Conservation (phyloP, 1,284 basidiomycete species). For the Marasmius tenuissimus region DNA sequence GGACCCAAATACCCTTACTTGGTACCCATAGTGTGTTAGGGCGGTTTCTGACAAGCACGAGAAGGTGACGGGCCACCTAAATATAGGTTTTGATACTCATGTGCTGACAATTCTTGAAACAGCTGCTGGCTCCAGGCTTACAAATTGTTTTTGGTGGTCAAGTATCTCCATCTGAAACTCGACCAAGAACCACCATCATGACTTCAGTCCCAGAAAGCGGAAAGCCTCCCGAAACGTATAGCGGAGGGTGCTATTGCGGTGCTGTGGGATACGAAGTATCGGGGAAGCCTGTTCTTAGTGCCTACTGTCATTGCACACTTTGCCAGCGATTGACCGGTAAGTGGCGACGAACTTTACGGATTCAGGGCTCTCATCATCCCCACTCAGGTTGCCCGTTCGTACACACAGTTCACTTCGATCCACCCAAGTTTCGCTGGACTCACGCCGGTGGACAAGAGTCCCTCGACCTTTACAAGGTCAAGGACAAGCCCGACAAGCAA, state of each 20-base stretch:
- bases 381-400: conserved; percentile 56
- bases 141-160: too few species aligned
- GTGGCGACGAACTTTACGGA: conserved; percentile 12
- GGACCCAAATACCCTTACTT: too few species aligned
- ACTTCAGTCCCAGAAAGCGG: neutral
- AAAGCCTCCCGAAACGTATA: conserved; percentile 9
- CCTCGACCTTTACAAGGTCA: conserved; percentile 46
- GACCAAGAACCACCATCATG: neutral
- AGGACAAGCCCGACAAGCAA: conserved; percentile 52
- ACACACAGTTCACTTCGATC: conserved; percentile 57
- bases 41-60: neutral
- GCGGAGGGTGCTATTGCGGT: conserved; percentile 57
- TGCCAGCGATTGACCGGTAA: conserved; percentile 59
- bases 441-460: conserved; percentile 32
- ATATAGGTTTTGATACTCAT: neutral
- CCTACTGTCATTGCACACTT: conserved; percentile 64
- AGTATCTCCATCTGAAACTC: neutral
- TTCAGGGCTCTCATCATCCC: neutral
- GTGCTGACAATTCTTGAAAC: neutral
- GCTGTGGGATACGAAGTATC: conserved; percentile 42
- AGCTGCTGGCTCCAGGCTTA: too few species aligned
- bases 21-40: neutral
- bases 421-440: conserved; percentile 52
- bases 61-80: neutral
- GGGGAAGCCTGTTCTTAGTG: conserved; percentile 49